Conservation (phyloP, 2,329 filamentous ascomycete species). For the Arthroderma sp. region DNA sequence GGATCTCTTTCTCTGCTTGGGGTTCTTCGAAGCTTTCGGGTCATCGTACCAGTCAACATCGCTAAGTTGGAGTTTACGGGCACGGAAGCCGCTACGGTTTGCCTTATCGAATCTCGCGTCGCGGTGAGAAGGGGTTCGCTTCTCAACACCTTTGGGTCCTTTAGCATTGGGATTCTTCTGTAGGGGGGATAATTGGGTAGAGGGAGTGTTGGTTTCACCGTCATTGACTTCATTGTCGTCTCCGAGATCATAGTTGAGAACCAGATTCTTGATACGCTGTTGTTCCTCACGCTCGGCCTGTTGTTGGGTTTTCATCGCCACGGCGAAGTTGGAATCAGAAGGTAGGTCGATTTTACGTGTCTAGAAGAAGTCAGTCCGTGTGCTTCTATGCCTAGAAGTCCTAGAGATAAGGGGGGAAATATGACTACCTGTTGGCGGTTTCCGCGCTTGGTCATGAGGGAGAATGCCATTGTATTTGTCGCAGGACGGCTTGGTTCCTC, state of each 20-base stretch:
- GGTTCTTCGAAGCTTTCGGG: not conserved
- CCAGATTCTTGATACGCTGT: constrained; percentile 94
- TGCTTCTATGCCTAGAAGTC: not conserved
- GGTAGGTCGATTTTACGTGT: constrained; percentile 78
- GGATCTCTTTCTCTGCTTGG: not conserved
- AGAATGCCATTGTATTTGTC: constrained; percentile 79
- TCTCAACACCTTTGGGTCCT: constrained; percentile 26
- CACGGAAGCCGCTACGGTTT: constrained; percentile 61
- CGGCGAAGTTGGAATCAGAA: constrained; percentile 82
- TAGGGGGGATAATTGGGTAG: constrained; percentile 15
- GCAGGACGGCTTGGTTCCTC: constrained; percentile 19
- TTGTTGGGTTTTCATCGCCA: constrained; percentile 92
- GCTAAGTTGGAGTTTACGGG: constrained; percentile 82
- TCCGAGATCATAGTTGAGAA: constrained; percentile 88
- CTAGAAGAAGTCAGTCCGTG: constrained; percentile 31
- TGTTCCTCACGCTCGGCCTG: constrained; percentile 93
- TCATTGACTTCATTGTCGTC: constrained; percentile 66
- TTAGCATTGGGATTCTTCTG: constrained; percentile 22
- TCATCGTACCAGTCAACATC: constrained; percentile 83
- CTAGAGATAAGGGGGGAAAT: constrained; percentile 5
- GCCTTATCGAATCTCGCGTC: constrained; percentile 39
- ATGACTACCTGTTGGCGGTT: constrained; percentile 72
- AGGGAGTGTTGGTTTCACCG: constrained; percentile 45
- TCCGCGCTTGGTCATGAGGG: constrained; percentile 85
- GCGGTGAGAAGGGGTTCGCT: constrained; percentile 28